Conservation (phyloP, 1,139 yeast genomes). For the Geotrichum candidum region DNA sequence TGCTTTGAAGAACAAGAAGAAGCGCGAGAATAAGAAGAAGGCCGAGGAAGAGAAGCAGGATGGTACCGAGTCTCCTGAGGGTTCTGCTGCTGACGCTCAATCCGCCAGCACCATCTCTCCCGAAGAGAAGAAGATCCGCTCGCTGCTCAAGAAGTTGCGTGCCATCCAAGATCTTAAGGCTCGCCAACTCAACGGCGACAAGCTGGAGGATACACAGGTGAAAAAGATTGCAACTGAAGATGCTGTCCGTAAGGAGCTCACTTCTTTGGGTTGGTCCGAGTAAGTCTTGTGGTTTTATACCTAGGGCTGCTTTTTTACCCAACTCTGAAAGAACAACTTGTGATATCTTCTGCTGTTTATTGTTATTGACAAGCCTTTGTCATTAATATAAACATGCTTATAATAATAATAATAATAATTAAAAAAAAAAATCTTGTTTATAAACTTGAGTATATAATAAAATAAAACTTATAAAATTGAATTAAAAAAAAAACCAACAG, state of each 20-base stretch:
- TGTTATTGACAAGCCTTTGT: no score
- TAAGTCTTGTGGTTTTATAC: neutral
- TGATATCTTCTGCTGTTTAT: no score
- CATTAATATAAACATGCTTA: no score
- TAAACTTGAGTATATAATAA: no score
- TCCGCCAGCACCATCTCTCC: conserved; percentile 30
- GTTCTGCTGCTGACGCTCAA: conserved; percentile 27
- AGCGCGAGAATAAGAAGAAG: conserved; percentile 60
- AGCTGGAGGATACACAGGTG: conserved; percentile 87
- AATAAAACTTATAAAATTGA: no score
- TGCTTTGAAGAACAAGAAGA: conserved; percentile 71
- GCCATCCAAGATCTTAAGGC: conserved; percentile 87
- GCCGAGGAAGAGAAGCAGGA: conserved; percentile 28
- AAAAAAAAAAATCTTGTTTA: no score
- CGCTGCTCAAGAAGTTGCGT: conserved; percentile 82
- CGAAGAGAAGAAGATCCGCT: conserved; percentile 89
- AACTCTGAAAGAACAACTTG: no score
- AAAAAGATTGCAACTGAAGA: conserved; percentile 84
- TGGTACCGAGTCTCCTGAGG: conserved; percentile 26
- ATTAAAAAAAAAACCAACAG: no score
- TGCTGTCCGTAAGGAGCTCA: conserved; percentile 67
- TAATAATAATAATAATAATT: no score
- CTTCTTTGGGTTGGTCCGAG: conserved; percentile 62
- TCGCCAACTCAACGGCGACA: conserved; percentile 79
- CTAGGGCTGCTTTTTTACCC: neutral